A percentile compares a stretch with the other conserved stretches of the same genome.
Evolutionary conservation across 805 yeast species (phyloP).

Genomic region (Dipodascus geniculatus): DNA sequence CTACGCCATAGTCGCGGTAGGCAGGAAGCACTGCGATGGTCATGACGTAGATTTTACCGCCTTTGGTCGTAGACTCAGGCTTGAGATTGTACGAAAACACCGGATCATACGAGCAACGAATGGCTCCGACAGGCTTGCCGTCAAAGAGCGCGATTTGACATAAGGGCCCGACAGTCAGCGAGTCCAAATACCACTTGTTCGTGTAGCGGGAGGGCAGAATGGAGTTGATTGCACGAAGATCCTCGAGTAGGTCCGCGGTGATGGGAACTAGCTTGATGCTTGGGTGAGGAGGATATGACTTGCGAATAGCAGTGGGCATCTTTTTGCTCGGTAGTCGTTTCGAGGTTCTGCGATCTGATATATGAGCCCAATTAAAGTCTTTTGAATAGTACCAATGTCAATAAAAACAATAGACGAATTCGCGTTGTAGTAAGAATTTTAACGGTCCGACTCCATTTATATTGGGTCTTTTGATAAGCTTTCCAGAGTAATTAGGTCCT

Average conservation of each 20-base stretch:
- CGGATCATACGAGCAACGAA: slow-evolving; percentile 35
- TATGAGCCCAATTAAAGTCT: too few relatives aligned
- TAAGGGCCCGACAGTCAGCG: slow-evolving; percentile 29
- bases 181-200: slow-evolving; percentile 39
- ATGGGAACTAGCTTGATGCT: background rate
- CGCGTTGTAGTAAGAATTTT: too few relatives aligned
- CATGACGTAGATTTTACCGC: slow-evolving; percentile 51
- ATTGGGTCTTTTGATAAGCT: too few relatives aligned
- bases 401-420: too few relatives aligned
- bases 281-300: background rate
- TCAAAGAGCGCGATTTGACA: slow-evolving; percentile 41
- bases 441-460: too few relatives aligned
- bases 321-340: too few relatives aligned
- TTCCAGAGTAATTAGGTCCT: too few relatives aligned
- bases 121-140: slow-evolving; percentile 72
- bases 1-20: slow-evolving; percentile 54
- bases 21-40: slow-evolving; percentile 54
- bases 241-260: background rate
- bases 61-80: slow-evolving; percentile 35
- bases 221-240: slow-evolving; percentile 36
- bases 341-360: too few relatives aligned
- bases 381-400: too few relatives aligned
- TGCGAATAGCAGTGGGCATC: background rate
- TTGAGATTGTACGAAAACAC: slow-evolving; percentile 9
- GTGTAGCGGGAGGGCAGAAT: slow-evolving; percentile 42